These are phyloP conservation scores for Cryptococcus deneoformans DNA, from an alignment of 1,284 basidiomycete genomes.

Conservation along the genomic window DNA sequence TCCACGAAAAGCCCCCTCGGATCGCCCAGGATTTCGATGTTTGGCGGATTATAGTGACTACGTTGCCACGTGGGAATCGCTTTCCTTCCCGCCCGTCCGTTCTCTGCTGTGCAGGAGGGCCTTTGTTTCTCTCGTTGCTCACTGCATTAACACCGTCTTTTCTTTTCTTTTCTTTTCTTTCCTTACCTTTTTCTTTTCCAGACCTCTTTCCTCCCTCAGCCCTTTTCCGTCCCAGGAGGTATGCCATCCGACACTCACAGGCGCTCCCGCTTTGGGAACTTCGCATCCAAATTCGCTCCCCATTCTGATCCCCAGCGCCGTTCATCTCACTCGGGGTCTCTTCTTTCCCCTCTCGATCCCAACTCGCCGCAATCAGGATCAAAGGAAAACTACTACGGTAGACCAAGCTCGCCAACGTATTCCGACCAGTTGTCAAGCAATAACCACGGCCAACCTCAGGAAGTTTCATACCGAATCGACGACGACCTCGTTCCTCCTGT, in stretches of 20 bases:
- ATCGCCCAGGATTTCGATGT: too few species aligned
- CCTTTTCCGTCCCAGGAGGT: background rate
- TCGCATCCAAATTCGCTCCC: constrained; percentile 8
- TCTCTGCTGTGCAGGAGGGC: too few species aligned
- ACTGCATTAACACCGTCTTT: background rate
- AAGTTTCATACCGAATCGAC: constrained; percentile 24
- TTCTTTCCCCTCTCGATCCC: constrained; percentile 1
- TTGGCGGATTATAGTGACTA: too few species aligned
- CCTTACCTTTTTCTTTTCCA: background rate
- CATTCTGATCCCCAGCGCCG: constrained; percentile 2
- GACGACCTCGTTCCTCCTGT: constrained; percentile 28
- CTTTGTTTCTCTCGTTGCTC: too few species aligned
- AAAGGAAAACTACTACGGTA: background rate
- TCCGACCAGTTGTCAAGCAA: constrained; percentile 17
- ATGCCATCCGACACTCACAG: background rate
- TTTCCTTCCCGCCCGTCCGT: too few species aligned
- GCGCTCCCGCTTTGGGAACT: constrained; percentile 4
- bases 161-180: background rate
- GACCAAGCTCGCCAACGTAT: constrained; percentile 10
- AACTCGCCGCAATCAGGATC: background rate
- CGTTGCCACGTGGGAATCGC: too few species aligned
- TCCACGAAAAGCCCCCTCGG: too few species aligned
- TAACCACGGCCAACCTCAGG: constrained; percentile 14
- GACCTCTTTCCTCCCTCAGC: background rate
- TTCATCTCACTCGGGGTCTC: constrained; percentile 2